Conservation (phyloP, 345 rosid species). For the Corchorus capsularis region DNA sequence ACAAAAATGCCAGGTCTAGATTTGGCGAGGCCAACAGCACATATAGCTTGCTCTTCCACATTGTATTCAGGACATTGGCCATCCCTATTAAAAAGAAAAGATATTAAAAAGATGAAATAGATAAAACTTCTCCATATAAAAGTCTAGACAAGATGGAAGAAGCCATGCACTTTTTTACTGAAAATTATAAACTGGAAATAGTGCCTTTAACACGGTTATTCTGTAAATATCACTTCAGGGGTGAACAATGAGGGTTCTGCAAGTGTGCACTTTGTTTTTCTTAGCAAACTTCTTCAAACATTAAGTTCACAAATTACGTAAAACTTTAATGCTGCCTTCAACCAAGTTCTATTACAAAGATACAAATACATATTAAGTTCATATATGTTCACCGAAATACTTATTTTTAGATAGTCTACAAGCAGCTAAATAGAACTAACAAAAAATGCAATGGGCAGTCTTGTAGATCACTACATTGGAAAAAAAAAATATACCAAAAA, state of each 20-base stretch:
- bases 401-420: neutral
- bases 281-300: neutral
- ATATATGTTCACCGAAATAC: neutral
- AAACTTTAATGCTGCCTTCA: neutral
- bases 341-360: neutral
- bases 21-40: conserved; percentile 91
- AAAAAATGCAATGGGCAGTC: neutral
- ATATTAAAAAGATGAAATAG: conserved; percentile 19
- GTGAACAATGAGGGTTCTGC: neutral
- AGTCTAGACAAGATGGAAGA: neutral
- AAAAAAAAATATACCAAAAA: neutral
- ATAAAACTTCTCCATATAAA: conserved; percentile 5
- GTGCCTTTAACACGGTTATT: too few relatives aligned
- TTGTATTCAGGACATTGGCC: conserved; percentile 94
- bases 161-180: neutral
- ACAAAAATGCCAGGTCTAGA: conserved; percentile 83
- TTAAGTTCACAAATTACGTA: conserved; percentile 2
- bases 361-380: neutral
- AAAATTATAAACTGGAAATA: neutral
- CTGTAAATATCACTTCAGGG: neutral
- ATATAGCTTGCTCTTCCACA: conserved; percentile 89
- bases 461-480: neutral
- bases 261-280: neutral
- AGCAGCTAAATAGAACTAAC: conserved; percentile 3
- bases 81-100: conserved; percentile 56